Evolutionary conservation across 1,139 yeast species (phyloP).

Genomic region (Yarrowia galli): DNA sequence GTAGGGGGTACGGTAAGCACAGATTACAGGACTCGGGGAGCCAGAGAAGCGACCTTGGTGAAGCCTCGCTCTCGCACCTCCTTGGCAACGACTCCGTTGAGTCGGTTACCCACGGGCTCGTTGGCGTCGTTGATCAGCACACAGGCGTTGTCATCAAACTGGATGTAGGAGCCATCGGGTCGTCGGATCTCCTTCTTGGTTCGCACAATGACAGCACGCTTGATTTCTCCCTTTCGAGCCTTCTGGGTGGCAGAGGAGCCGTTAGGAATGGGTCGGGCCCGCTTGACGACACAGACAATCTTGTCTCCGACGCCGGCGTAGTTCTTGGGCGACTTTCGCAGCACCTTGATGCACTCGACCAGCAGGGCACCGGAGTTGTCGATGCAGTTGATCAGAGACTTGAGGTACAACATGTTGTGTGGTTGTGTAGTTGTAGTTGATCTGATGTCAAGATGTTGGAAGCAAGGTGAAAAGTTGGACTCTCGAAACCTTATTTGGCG

Average conservation of each 20-base stretch:
- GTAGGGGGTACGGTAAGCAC: constrained; percentile 16
- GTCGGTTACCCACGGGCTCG: constrained; percentile 95
- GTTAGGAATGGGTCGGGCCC: constrained; percentile 77
- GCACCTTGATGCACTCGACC: constrained; percentile 94
- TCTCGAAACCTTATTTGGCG: constrained; percentile 1
- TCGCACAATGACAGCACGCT: constrained; percentile 94
- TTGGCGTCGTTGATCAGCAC: constrained; percentile 89
- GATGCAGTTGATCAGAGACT: constrained; percentile 85
- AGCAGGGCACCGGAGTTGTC: constrained; percentile 96
- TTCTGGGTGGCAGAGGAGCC: constrained; percentile 60
- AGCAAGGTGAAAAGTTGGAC: constrained; percentile 15
- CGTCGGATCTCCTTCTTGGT: constrained; percentile 87
- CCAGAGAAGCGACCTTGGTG: constrained; percentile 87
- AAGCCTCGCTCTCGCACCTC: constrained; percentile 85
- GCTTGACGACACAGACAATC: constrained; percentile 92
- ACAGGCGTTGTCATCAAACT: constrained; percentile 97
- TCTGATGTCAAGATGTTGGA: constrained; percentile 6
- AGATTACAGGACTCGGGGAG: constrained; percentile 77
- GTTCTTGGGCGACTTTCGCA: constrained; percentile 85
- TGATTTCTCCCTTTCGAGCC: constrained; percentile 93
- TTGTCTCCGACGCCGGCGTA: constrained; percentile 89
- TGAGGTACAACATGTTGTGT: constrained; percentile 75
- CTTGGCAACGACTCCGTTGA: constrained; percentile 88
- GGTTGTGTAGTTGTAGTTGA: neutral
- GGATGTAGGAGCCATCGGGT: constrained; percentile 83